phyloP scores from a whole-genome alignment of 768 basidiomycete genomes.

The Pleurotus salmoneostramineus region DNA sequence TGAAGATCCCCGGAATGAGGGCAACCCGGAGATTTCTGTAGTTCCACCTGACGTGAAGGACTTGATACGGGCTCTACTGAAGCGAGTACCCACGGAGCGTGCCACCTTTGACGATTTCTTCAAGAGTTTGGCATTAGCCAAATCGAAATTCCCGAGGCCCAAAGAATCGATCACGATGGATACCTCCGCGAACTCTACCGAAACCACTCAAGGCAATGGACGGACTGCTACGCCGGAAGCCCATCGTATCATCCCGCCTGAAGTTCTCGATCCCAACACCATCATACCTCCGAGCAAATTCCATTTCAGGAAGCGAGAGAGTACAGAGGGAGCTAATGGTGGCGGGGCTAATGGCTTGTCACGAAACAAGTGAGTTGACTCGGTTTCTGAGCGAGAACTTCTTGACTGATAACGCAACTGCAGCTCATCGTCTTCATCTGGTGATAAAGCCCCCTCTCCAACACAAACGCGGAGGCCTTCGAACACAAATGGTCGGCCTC shows the following conservation, averaged over 20 bases:
- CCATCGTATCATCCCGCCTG: conserved; percentile 71
- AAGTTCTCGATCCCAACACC: conserved; percentile 74
- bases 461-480: conserved; percentile 20
- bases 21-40: conserved; percentile 42
- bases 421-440: conserved; percentile 17
- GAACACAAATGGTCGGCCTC: not conserved
- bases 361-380: conserved; percentile 20
- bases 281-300: conserved; percentile 84
- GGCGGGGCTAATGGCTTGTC: conserved; percentile 18
- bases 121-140: conserved; percentile 68
- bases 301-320: conserved; percentile 50
- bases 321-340: conserved; percentile 18
- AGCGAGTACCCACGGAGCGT: conserved; percentile 78
- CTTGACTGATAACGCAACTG: not conserved
- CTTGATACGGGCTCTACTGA: conserved; percentile 80
- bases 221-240: conserved; percentile 60
- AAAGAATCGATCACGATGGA: conserved; percentile 19
- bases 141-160: conserved; percentile 72
- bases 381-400: not conserved
- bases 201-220: conserved; percentile 19
- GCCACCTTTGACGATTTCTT: conserved; percentile 94
- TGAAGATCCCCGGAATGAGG: conserved; percentile 64
- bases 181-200: not conserved
- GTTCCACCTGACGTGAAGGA: conserved; percentile 85
- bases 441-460: conserved; percentile 18